A percentile compares a stretch with the other conserved stretches of the same genome.
These are phyloP conservation scores for Bretschneidera sinensis DNA, from an alignment of 345 rosid genomes.

Conservation along the genomic window DNA sequence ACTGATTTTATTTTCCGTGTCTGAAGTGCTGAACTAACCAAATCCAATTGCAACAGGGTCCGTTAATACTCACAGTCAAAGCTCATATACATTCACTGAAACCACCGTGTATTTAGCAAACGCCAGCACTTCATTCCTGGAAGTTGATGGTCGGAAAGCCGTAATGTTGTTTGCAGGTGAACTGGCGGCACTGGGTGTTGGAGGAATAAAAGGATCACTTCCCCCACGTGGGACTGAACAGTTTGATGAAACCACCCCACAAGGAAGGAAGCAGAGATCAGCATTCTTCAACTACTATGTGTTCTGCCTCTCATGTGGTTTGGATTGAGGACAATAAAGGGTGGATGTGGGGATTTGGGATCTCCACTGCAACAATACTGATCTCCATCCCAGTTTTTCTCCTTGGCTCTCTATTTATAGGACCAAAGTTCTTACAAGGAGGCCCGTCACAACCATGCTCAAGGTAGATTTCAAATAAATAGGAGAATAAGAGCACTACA, in stretches of 20 bases:
- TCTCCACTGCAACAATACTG: too few relatives aligned
- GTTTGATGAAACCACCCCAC: constrained; percentile 62
- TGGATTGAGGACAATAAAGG: constrained; percentile 96
- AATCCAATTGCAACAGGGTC: constrained; percentile 15
- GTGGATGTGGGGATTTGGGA: constrained; percentile 98
- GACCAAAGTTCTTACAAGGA: constrained; percentile 59
- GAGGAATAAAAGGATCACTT: constrained; percentile 93
- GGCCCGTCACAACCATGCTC: constrained; percentile 75
- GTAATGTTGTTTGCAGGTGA: constrained; percentile 65
- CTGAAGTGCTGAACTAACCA: neutral
- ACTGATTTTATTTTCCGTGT: neutral
- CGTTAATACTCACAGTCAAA: constrained; percentile 43
- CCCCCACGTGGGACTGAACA: constrained; percentile 94
- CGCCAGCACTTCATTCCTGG: constrained; percentile 25
- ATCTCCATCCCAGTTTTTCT: constrained; percentile 71
- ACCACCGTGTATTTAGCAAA: constrained; percentile 35
- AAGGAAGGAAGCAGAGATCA: constrained; percentile 79
- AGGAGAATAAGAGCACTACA: neutral
- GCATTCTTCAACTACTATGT: constrained; percentile 82
- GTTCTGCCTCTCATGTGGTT: constrained; percentile 81
- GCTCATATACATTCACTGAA: constrained; percentile 46
- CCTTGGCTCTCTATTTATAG: constrained; percentile 61
- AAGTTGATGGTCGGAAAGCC: constrained; percentile 30
- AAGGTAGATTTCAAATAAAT: constrained; percentile 41
- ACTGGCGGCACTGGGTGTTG: constrained; percentile 83